These are phyloP conservation scores for Rutstroemia sp. DNA, from an alignment of 2,329 filamentous ascomycete genomes.

Conservation along the genomic window DNA sequence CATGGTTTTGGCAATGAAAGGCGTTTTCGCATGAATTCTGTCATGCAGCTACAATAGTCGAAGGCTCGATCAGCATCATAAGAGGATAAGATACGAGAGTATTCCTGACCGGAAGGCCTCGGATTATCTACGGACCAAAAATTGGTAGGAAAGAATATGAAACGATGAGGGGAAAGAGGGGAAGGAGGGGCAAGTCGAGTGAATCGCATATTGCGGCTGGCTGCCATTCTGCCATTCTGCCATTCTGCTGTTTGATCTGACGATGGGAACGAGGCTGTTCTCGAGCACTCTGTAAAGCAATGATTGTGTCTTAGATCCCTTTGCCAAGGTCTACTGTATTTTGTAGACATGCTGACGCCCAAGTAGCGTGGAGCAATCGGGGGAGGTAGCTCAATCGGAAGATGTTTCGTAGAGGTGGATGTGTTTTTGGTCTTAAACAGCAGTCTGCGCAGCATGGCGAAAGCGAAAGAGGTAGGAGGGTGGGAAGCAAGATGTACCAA, in stretches of 20 bases:
- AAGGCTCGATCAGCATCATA: background rate
- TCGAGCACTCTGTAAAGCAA: background rate
- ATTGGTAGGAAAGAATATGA: background rate
- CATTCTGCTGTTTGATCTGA: background rate
- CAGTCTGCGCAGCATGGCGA: background rate
- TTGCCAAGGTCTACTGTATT: background rate
- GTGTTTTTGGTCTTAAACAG: background rate
- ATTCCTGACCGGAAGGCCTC: background rate
- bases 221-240: background rate
- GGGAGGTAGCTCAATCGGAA: background rate
- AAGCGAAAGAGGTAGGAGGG: no score
- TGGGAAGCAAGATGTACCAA: background rate
- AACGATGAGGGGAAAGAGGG: conserved; percentile 6
- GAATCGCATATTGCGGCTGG: conserved; percentile 6
- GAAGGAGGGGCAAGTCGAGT: background rate
- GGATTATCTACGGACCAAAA: background rate
- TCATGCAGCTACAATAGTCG: background rate
- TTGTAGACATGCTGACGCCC: background rate
- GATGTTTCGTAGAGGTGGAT: background rate
- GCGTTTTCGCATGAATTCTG: conserved; percentile 21
- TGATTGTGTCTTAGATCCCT: conserved; percentile 5
- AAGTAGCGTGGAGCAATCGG: background rate
- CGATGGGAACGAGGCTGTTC: background rate
- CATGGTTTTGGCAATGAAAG: background rate
- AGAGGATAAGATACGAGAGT: background rate